Evolutionary conservation across 2,329 filamentous ascomycete genomes (phyloP).

Genomic region (Periglandula ipomoeae): DNA sequence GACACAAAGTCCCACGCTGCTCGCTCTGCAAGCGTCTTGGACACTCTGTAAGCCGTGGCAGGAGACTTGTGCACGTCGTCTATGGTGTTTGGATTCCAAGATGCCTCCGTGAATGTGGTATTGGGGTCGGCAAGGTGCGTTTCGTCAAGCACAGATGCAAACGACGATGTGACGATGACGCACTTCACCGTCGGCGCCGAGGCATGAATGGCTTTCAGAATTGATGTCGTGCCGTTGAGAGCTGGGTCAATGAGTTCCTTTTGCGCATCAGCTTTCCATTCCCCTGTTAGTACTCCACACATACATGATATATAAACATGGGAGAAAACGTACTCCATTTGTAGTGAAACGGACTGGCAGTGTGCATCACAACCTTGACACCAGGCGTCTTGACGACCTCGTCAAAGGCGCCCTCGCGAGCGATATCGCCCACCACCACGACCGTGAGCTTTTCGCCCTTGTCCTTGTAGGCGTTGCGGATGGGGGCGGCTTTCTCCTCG

Average conservation of each 20-base stretch:
- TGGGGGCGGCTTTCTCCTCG: slow-evolving; percentile 42
- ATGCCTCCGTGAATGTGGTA: slow-evolving; percentile 35
- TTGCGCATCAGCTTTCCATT: slow-evolving; percentile 38
- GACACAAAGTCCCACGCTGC: slow-evolving; percentile 44
- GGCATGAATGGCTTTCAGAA: slow-evolving; percentile 60
- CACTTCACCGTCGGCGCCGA: slow-evolving; percentile 53
- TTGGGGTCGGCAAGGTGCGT: slow-evolving; percentile 25
- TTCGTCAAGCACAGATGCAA: slow-evolving; percentile 40
- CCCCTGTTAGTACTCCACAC: no score
- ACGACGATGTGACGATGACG: slow-evolving; percentile 55
- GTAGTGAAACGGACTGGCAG: slow-evolving; percentile 51
- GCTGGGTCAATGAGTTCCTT: slow-evolving; percentile 50
- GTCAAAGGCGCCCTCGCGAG: slow-evolving; percentile 64
- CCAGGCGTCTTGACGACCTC: slow-evolving; percentile 42
- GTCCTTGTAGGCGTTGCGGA: slow-evolving; percentile 40
- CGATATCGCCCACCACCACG: slow-evolving; percentile 68
- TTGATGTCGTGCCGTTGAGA: slow-evolving; percentile 53
- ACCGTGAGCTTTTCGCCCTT: slow-evolving; percentile 36
- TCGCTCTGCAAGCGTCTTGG: slow-evolving; percentile 45
- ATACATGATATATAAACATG: no score
- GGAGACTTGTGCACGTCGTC: slow-evolving; percentile 31
- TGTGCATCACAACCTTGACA: slow-evolving; percentile 49
- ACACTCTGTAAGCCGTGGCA: slow-evolving; percentile 41
- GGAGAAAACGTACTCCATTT: no score
- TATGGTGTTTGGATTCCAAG: slow-evolving; percentile 45